Evolutionary conservation across 169 alveolate genomes (phyloP).

Genomic region (Cyclospora cayetanensis): DNA sequence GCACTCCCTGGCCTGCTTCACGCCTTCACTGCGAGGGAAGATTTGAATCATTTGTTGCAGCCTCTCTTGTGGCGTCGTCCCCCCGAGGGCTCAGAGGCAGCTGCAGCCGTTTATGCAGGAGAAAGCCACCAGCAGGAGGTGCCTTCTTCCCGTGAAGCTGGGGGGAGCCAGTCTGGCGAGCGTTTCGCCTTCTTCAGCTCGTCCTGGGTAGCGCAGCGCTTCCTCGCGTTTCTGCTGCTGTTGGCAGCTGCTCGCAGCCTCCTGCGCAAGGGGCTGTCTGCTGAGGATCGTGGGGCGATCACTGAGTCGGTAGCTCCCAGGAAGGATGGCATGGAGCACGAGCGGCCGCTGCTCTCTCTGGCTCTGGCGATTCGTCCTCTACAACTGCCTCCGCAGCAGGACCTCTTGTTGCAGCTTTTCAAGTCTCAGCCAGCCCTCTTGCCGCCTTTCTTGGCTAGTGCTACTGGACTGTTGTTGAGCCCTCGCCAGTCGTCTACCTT

Average conservation of each 20-base stretch:
- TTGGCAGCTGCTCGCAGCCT: background rate
- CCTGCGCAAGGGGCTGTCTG: background rate
- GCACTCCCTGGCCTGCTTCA: slow-evolving; percentile 2
- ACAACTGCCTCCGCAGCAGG: slow-evolving; percentile 53
- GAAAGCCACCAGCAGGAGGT: background rate
- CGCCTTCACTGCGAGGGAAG: background rate
- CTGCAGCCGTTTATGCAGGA: background rate
- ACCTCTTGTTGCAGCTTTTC: slow-evolving; percentile 48
- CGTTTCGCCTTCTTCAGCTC: background rate
- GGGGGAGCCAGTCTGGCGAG: background rate
- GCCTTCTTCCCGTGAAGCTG: background rate
- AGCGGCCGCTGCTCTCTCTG: background rate
- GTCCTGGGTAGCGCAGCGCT: slow-evolving; percentile 41
- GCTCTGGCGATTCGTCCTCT: slow-evolving; percentile 14
- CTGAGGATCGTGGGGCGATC: background rate
- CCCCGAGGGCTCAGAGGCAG: background rate
- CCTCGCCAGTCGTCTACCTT: slow-evolving; percentile 35
- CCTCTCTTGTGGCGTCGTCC: background rate
- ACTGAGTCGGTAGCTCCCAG: background rate
- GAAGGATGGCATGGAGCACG: background rate
- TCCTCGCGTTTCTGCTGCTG: slow-evolving; percentile 37
- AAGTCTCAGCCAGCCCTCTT: slow-evolving; percentile 15
- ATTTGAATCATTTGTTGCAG: background rate
- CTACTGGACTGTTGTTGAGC: background rate
- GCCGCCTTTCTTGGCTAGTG: background rate